Base-by-base conservation (phyloP, 805 yeast genomes). In the Candida coquimbonensis region DNA sequence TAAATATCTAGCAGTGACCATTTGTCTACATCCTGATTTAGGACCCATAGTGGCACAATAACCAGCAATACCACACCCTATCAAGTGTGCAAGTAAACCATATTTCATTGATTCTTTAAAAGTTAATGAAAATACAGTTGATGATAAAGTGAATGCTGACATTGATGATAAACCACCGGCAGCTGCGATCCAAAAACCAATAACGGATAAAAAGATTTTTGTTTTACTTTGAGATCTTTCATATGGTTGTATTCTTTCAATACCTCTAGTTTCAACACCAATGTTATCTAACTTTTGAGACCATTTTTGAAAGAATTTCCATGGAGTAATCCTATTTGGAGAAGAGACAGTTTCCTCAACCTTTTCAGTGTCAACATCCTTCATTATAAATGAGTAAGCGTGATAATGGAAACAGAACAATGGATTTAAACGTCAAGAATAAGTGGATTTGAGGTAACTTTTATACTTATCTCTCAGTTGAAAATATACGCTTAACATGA, bases 11-110 rank as follows among this genome's bases (percentile, higher is more conserved):
- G 89, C 83, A 21, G 86, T 74, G 9, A 87, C 90, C 89, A 88
- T 84, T 59, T 88, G 95, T 56, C 96, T 72, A 51, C 93, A 77
- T 0, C 96, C 96, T 0, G 95, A 85, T 47, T 88, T 72, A 1
- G 96, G 95, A 3, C 96, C 96, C 88, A 88, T 80, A 5, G 80
- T 74, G 6, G 95, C 74, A 60, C 93, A 86, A 59, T 86, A 87
- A 0, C 87, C 93, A 3, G 95, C 95, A 26, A 87, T 68, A 7
- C 74, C 61, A 57, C 93, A 81, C 0, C 96, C 96, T 3, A 84
- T 54, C 29, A 78, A 61, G 48, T 77, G 75, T 1, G 87, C 87
- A 6, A 80, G 53, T 17, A 83, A 51, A 2, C 95, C 95, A 17
- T 79, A 68, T 4, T 78, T 64, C 49, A 85, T 56, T 1, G 86